Percentiles rank a stretch among this genome's conserved stretches.
These are phyloP conservation scores for Erucastrum elatum DNA, from an alignment of 345 rosid species.

Conservation along the genomic window DNA sequence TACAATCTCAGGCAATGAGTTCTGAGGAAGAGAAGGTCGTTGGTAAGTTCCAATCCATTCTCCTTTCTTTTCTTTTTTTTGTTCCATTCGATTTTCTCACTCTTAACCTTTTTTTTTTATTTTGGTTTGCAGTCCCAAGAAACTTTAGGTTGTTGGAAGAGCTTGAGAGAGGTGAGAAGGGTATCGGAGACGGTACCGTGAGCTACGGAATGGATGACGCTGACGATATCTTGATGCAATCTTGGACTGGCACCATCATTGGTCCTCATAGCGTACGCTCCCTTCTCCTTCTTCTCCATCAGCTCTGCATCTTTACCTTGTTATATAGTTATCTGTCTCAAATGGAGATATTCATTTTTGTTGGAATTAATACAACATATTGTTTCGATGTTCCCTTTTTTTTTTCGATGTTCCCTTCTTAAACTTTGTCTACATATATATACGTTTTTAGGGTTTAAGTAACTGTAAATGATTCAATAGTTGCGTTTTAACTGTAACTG, in stretches of 20 bases:
- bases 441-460: background rate
- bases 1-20: slow-evolving; percentile 15
- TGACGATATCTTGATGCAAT: slow-evolving; percentile 79
- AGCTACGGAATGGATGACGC: slow-evolving; percentile 93
- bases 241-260: slow-evolving; percentile 84
- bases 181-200: slow-evolving; percentile 81
- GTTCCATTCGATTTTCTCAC: background rate
- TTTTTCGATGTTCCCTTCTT: no score
- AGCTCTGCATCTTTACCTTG: background rate
- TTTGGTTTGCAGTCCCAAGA: slow-evolving; percentile 53
- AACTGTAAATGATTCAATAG: background rate
- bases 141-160: slow-evolving; percentile 86
- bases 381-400: background rate
- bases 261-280: slow-evolving; percentile 70
- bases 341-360: background rate
- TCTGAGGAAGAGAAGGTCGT: slow-evolving; percentile 34
- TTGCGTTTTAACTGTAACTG: background rate
- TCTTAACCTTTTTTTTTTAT: background rate
- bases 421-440: no score
- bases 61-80: background rate
- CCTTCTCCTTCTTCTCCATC: background rate
- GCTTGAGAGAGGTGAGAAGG: slow-evolving; percentile 89
- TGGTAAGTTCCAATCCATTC: slow-evolving; percentile 17
- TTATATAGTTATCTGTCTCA: background rate
- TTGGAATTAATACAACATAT: background rate